Base-by-base conservation (phyloP, 2,329 filamentous ascomycete genomes). In the Botryosphaeria dothidea region DNA sequence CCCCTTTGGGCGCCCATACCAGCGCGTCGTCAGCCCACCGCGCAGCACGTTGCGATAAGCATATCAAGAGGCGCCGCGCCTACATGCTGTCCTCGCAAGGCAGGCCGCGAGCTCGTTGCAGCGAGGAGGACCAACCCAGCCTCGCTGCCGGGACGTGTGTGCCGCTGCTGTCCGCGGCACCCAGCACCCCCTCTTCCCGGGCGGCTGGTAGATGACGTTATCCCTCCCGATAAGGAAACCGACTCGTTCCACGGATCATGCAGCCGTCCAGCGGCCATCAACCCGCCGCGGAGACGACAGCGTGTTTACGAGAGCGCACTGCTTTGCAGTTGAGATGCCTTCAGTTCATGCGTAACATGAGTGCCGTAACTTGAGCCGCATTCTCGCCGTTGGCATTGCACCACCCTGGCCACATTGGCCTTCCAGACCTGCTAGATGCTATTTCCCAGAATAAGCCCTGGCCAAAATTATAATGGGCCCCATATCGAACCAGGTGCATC, bases 201-300 rank as follows among this genome's bases (percentile, higher is more conserved):
- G 38, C 41, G 56, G 38, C 38, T 60, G 56, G 56, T 21, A 23
- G 38, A 60, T 60, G 56, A 60, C 56, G 56, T 46, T 34, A 60
- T 36, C 41, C 56, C 19, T n/a, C 56, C 38, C 56, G 41, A 45
- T 60, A 60, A 31, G 25, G 38, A 36, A 58, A 34, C 56, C 56
- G 41, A 21, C 56, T 60, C 56, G 56, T 60, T 34, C 56, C 56
- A 60, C 25, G 38, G 41, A 21, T 34, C 27, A 52, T 34, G 49
- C 49, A 19, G 6, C 49, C 29, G 8, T 23, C 27, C 23, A n/a
- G 52, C 34, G 15, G 31, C 31, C 52, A 15, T 52, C 49, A 15
- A 21, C 9, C 49, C 49, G 17, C 7, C 29, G 13, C 17, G 49
- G 21, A 21, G 21, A 5, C 15, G 13, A 2, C 11, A 19, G 19